These are phyloP conservation scores for Sporothrix protearum DNA, from an alignment of 2,329 filamentous ascomycete species.

Conservation along the genomic window DNA sequence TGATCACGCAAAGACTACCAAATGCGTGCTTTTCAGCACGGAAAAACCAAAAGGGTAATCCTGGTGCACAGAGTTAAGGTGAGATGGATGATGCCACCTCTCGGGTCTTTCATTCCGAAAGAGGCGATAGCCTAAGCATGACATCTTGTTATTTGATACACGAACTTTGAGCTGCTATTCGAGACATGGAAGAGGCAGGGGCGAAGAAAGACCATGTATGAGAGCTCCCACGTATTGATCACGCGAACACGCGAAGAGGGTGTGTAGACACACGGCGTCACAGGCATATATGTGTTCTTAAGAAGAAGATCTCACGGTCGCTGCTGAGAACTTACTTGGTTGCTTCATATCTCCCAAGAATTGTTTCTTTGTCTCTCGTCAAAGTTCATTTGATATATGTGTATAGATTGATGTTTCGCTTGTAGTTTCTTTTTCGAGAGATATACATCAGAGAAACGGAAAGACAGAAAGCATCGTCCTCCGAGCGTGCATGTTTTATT, in stretches of 20 bases:
- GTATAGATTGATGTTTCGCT: too few species aligned
- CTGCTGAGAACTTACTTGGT: not conserved
- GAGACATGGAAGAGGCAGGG: not conserved
- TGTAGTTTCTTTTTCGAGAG: too few species aligned
- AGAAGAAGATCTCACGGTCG: too few species aligned
- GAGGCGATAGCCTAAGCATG: not conserved
- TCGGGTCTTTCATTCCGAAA: not conserved
- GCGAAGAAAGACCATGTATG: not conserved
- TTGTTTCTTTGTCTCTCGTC: too few species aligned
- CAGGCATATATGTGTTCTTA: not conserved
- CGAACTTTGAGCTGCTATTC: not conserved
- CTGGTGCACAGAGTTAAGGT: not conserved
- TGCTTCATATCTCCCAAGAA: too few species aligned
- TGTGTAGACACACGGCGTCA: not conserved
- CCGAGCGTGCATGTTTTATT: not conserved
- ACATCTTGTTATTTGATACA: not conserved
- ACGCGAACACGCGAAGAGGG: not conserved
- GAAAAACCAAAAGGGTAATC: not conserved
- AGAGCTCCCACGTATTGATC: not conserved
- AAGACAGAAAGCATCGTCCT: too few species aligned
- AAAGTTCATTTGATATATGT: too few species aligned
- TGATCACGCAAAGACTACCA: not conserved
- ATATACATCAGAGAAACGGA: too few species aligned
- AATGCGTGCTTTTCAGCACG: too few species aligned
- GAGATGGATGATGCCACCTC: not conserved